These are phyloP conservation scores for Ustilago sp. DNA, from an alignment of 1,284 basidiomycete genomes.

Conservation along the genomic window DNA sequence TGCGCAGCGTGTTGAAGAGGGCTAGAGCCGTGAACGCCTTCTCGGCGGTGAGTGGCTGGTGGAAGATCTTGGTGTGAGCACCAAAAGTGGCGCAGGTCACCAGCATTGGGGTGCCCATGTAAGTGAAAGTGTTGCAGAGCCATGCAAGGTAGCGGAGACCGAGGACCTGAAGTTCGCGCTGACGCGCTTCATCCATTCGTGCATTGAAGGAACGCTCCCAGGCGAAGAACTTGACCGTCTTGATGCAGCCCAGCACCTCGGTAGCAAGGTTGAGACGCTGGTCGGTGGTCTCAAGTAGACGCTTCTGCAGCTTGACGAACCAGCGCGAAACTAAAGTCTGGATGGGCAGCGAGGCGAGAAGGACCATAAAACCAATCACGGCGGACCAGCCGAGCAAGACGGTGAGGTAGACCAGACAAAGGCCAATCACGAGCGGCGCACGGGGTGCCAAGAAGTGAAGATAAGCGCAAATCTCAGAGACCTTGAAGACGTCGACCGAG, in stretches of 20 bases:
- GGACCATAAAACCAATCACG: constrained; percentile 68
- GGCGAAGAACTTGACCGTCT: constrained; percentile 77
- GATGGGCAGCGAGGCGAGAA: constrained; percentile 61
- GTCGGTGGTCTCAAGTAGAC: constrained; percentile 73
- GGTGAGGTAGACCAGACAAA: constrained; percentile 72
- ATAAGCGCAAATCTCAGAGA: constrained; percentile 60
- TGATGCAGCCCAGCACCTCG: constrained; percentile 74
- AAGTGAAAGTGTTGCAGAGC: constrained; percentile 70
- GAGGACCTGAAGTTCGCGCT: constrained; percentile 71
- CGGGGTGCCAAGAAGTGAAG: constrained; percentile 69
- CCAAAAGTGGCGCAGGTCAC: constrained; percentile 79
- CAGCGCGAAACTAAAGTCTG: constrained; percentile 70
- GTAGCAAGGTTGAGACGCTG: constrained; percentile 73
- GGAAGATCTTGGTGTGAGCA: constrained; percentile 74
- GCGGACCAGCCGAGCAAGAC: constrained; percentile 73
- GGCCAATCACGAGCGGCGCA: constrained; percentile 72
- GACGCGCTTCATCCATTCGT: constrained; percentile 71
- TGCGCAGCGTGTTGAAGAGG: constrained; percentile 71
- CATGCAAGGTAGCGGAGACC: constrained; percentile 70
- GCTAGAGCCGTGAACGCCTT: constrained; percentile 73
- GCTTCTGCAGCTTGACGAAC: constrained; percentile 72
- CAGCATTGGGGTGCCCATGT: constrained; percentile 74
- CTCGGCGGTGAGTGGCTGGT: constrained; percentile 71
- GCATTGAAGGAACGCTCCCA: constrained; percentile 71
- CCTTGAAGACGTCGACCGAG: constrained; percentile 73